A percentile compares a stretch with the other conserved stretches of the same genome.
Evolutionary conservation across 208 protist genomes (phyloP).

Genomic region (Leishmania lainsoni): DNA sequence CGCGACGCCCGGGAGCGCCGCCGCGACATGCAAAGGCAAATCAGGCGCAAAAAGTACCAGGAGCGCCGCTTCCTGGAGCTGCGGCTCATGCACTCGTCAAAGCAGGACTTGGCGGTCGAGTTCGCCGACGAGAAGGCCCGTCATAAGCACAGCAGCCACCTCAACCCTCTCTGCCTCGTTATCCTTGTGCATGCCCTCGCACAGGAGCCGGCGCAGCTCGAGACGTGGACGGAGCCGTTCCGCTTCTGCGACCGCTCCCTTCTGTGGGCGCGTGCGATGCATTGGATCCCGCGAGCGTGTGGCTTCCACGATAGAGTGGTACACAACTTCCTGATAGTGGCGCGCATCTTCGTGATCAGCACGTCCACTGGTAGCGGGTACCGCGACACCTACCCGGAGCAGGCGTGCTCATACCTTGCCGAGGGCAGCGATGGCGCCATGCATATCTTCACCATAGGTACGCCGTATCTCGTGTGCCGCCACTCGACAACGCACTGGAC

Average conservation of each 20-base stretch:
- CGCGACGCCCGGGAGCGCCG: slow-evolving; percentile 52
- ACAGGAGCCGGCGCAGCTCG: slow-evolving; percentile 55
- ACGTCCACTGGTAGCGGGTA: slow-evolving; percentile 51
- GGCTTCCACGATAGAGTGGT: slow-evolving; percentile 66
- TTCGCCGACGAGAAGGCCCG: slow-evolving; percentile 63
- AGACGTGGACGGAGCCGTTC: slow-evolving; percentile 86
- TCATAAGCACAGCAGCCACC: slow-evolving; percentile 41
- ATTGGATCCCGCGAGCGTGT: slow-evolving; percentile 83
- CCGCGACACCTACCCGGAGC: slow-evolving; percentile 70
- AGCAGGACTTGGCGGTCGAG: slow-evolving; percentile 74
- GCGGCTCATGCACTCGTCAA: slow-evolving; percentile 47
- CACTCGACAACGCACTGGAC: slow-evolving; percentile 80
- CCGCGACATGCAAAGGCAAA: slow-evolving; percentile 64
- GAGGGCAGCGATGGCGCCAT: slow-evolving; percentile 52
- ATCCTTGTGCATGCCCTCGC: slow-evolving; percentile 71
- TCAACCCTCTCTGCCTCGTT: slow-evolving; percentile 73
- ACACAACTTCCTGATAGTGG: slow-evolving; percentile 61
- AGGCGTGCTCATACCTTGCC: slow-evolving; percentile 75
- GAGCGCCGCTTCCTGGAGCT: slow-evolving; percentile 78
- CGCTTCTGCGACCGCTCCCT: slow-evolving; percentile 80
- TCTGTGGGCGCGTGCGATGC: slow-evolving; percentile 66
- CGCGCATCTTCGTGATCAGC: slow-evolving; percentile 83
- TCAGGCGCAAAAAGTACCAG: slow-evolving; percentile 82
- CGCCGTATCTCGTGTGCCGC: slow-evolving; percentile 65
- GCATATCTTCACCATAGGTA: slow-evolving; percentile 89